Conservation (phyloP, 2,329 filamentous ascomycete species). For the Dactylella cylindrospora region DNA sequence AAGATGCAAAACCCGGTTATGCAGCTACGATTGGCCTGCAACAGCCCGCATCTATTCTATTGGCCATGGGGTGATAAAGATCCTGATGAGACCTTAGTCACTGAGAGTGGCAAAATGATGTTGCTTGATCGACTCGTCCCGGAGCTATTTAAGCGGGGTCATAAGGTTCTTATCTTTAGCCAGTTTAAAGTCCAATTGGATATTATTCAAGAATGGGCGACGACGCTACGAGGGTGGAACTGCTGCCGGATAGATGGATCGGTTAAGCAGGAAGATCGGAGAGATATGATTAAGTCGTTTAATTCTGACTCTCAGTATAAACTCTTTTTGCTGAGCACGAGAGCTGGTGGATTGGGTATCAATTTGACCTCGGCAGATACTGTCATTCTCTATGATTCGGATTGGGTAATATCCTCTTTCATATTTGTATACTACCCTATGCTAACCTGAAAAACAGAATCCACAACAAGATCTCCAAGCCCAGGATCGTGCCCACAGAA, state of each 20-base stretch:
- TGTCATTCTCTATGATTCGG: conserved; percentile 83
- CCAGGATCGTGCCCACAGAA: conserved; percentile 91
- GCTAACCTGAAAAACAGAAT: conserved; percentile 69
- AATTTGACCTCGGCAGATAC: conserved; percentile 90
- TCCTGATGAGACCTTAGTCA: conserved; percentile 77
- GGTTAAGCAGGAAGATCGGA: conserved; percentile 72
- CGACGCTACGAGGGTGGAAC: conserved; percentile 73
- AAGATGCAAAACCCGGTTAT: conserved; percentile 91
- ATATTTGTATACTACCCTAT: conserved; percentile 21
- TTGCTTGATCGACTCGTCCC: conserved; percentile 84
- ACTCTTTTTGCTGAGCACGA: conserved; percentile 83
- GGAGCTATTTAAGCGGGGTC: conserved; percentile 68
- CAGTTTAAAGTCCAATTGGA: conserved; percentile 96
- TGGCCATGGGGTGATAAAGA: conserved; percentile 73
- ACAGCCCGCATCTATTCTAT: conserved; percentile 95
- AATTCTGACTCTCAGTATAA: conserved; percentile 67
- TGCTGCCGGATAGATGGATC: conserved; percentile 88
- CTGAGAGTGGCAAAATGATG: conserved; percentile 91
- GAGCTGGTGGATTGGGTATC: conserved; percentile 92
- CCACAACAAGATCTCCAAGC: conserved; percentile 96
- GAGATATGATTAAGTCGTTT: conserved; percentile 71
- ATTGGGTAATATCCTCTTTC: conserved; percentile 45
- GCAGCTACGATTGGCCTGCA: conserved; percentile 88
- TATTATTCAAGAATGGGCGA: conserved; percentile 82
- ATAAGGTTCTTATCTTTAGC: conserved; percentile 94